A percentile compares a stretch with the other conserved stretches of the same genome.
Evolutionary conservation across 1,284 basidiomycete genomes (phyloP).

Genomic region (Sutorius eximius): DNA sequence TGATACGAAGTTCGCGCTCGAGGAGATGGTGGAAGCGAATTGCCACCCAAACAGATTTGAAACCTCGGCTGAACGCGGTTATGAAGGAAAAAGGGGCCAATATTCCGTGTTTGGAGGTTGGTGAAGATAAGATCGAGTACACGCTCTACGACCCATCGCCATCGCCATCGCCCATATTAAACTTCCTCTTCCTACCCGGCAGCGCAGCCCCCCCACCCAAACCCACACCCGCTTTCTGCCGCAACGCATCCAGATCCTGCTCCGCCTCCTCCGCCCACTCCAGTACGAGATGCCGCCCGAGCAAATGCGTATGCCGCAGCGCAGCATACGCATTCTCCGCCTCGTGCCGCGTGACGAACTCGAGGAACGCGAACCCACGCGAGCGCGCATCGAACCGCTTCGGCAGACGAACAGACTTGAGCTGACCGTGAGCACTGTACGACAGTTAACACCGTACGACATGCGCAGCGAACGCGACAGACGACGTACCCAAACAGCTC

Average conservation of each 20-base stretch:
- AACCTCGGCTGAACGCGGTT: not conserved
- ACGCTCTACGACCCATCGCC: too few species aligned
- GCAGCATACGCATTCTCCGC: slow-evolving; percentile 84
- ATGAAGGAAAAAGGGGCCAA: slow-evolving; percentile 5
- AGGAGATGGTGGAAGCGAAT: not conserved
- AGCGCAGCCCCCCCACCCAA: slow-evolving; percentile 65
- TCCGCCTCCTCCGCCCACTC: slow-evolving; percentile 89
- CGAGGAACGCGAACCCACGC: slow-evolving; percentile 95
- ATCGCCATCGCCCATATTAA: slow-evolving; percentile 48
- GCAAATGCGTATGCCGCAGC: slow-evolving; percentile 90
- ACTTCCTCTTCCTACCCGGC: slow-evolving; percentile 70
- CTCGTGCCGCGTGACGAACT: slow-evolving; percentile 85
- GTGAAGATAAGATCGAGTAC: too few species aligned
- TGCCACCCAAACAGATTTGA: not conserved
- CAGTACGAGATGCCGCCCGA: slow-evolving; percentile 91
- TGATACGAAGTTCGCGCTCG: slow-evolving; percentile 18
- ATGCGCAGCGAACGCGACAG: not conserved
- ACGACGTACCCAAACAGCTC: slow-evolving; percentile 78
- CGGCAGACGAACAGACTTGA: slow-evolving; percentile 89
- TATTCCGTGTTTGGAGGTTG: not conserved
- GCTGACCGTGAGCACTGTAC: slow-evolving; percentile 78
- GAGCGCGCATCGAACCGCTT: slow-evolving; percentile 84
- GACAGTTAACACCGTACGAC: not conserved
- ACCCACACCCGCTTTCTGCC: slow-evolving; percentile 78
- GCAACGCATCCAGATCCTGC: slow-evolving; percentile 69